Conservation (phyloP, 2,329 filamentous ascomycete genomes). For the Claviceps maximensis region DNA sequence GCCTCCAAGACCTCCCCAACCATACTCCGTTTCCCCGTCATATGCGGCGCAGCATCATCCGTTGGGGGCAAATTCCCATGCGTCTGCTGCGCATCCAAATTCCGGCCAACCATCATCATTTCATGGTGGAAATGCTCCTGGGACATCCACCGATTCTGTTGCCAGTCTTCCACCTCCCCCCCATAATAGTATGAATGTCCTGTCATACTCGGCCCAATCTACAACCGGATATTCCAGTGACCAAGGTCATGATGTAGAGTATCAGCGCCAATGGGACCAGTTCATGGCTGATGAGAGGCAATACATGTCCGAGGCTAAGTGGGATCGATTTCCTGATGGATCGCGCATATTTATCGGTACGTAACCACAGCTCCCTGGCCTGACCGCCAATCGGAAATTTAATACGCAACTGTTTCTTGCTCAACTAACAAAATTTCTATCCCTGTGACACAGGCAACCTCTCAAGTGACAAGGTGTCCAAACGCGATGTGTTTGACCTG, state of each 20-base stretch:
- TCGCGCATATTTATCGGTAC: conserved; percentile 72
- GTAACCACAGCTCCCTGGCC: conserved; percentile 14
- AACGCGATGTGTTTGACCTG: conserved; percentile 82
- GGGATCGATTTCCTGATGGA: conserved; percentile 67
- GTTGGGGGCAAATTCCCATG: conserved; percentile 17
- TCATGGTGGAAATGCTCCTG: conserved; percentile 19
- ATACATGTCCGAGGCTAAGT: conserved; percentile 65
- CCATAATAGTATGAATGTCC: conserved; percentile 16
- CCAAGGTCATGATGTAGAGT: conserved; percentile 27
- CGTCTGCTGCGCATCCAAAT: conserved; percentile 18
- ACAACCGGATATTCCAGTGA: conserved; percentile 16
- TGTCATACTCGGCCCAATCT: conserved; percentile 14
- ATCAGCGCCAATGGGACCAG: conserved; percentile 55
- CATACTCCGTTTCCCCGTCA: conserved; percentile 23
- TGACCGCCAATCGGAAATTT: neutral
- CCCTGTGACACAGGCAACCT: conserved; percentile 56
- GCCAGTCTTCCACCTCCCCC: conserved; percentile 18
- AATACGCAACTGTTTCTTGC: neutral
- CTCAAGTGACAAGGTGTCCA: conserved; percentile 83
- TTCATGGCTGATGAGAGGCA: conserved; percentile 61
- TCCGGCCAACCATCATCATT: conserved; percentile 22
- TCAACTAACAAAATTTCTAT: conserved; percentile 9
- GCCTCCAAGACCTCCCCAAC: conserved; percentile 32
- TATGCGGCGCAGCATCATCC: conserved; percentile 26
- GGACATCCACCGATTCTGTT: conserved; percentile 18